Conservation (phyloP, 2,329 filamentous ascomycete genomes). For the Cadophora gregata region DNA sequence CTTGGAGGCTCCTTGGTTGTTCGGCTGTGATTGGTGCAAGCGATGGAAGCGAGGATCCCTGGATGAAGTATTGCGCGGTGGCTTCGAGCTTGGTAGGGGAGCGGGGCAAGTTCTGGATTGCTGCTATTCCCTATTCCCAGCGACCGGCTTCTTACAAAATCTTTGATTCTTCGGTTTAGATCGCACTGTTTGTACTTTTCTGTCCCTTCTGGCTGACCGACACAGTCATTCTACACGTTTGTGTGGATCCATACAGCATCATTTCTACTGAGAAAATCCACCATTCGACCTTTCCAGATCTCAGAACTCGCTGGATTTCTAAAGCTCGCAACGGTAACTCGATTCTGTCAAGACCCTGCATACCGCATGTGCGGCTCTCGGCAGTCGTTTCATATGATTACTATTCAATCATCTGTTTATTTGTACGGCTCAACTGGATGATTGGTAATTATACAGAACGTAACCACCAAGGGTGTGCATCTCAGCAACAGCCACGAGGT, state of each 20-base stretch:
- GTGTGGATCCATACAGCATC: neutral
- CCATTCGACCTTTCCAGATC: too few relatives aligned
- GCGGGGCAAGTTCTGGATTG: neutral
- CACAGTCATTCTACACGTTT: neutral
- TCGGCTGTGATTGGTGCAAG: neutral
- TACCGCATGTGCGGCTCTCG: neutral
- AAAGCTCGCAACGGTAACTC: neutral
- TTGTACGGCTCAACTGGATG: neutral
- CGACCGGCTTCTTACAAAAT: neutral
- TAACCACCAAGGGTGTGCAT: too few relatives aligned
- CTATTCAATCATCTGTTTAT: neutral
- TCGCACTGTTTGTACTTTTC: neutral
- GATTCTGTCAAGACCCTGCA: neutral
- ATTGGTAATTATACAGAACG: neutral
- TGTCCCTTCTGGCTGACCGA: neutral
- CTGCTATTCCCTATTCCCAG: conserved; percentile 3
- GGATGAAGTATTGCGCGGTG: neutral
- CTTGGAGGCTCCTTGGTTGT: neutral
- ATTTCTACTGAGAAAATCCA: too few relatives aligned
- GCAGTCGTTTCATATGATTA: conserved; percentile 12
- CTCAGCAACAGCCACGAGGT: too few relatives aligned
- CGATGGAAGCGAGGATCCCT: neutral
- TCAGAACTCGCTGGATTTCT: neutral
- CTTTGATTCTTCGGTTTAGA: neutral
- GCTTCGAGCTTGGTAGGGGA: conserved; percentile 1